phyloP scores from a whole-genome alignment of 169 alveolate species.

The Cystoisospora suis region DNA sequence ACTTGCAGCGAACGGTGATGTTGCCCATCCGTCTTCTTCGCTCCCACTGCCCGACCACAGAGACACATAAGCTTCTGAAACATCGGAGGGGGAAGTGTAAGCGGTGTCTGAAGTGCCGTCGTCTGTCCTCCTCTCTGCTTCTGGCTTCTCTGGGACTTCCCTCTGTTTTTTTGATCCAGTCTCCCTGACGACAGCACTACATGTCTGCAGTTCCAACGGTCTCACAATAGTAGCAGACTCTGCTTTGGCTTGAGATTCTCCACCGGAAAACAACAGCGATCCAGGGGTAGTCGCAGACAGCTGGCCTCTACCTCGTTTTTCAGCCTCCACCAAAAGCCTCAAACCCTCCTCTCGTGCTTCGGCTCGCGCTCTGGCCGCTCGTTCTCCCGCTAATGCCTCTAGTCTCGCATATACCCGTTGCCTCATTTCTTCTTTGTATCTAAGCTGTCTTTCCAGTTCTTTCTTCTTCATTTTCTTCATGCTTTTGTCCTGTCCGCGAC shows the following conservation, averaged over 20 bases:
- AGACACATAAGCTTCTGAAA: slow-evolving; percentile 1
- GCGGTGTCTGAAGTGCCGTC: too few species aligned
- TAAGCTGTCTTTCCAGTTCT: neutral
- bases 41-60: slow-evolving; percentile 22
- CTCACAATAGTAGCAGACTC: neutral
- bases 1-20: too few species aligned
- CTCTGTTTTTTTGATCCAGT: neutral
- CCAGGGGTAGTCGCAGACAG: neutral
- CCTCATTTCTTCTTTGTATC: slow-evolving; percentile 24
- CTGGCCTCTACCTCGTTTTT: neutral
- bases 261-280: neutral
- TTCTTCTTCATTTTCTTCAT: neutral
- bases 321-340: neutral
- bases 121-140: neutral
- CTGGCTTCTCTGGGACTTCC: neutral
- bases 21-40: slow-evolving; percentile 19
- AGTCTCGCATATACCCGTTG: neutral
- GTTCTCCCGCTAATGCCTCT: neutral
- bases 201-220: neutral
- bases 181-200: neutral
- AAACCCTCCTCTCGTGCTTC: neutral
- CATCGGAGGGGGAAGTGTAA: neutral
- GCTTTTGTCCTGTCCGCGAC: neutral
- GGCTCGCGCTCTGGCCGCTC: neutral
- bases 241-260: neutral